Percentiles rank a stretch among this genome's conserved stretches.
These are phyloP conservation scores for Crataegus laevigata DNA, from an alignment of 306 rosid species.

Conservation along the genomic window DNA sequence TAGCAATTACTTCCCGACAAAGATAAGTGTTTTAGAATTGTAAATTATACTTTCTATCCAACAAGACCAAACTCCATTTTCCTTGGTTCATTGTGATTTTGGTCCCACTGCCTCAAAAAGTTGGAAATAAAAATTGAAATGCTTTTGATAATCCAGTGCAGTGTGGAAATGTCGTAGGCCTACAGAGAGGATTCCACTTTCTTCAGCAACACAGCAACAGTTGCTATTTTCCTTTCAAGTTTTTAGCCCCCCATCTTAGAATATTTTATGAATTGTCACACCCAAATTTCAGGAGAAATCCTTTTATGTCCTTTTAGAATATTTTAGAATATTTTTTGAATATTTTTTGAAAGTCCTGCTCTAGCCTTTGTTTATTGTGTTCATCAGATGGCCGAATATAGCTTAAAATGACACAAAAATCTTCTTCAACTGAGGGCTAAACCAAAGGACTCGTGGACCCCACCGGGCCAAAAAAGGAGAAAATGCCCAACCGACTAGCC, in stretches of 20 bases:
- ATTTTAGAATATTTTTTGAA: no score
- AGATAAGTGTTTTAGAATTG: background rate
- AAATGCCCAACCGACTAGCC: no score
- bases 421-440: no score
- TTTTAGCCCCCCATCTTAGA: background rate
- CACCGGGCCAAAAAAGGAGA: no score
- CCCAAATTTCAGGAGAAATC: constrained; percentile 16
- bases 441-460: no score
- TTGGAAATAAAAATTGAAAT: background rate
- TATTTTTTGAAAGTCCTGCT: no score
- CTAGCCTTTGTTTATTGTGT: no score
- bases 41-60: background rate
- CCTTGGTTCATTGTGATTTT: background rate
- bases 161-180: background rate
- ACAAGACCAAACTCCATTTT: background rate
- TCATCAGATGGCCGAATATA: no score
- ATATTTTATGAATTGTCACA: background rate
- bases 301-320: background rate
- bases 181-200: constrained; percentile 15
- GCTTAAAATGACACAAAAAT: no score
- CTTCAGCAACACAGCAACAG: constrained; percentile 10
- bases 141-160: background rate
- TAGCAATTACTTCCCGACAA: background rate
- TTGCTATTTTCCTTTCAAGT: constrained; percentile 7
- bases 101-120: background rate